These are phyloP conservation scores for Microbotryum lychnidis-dioicae DNA, from an alignment of 1,284 basidiomycete genomes.

Conservation along the genomic window DNA sequence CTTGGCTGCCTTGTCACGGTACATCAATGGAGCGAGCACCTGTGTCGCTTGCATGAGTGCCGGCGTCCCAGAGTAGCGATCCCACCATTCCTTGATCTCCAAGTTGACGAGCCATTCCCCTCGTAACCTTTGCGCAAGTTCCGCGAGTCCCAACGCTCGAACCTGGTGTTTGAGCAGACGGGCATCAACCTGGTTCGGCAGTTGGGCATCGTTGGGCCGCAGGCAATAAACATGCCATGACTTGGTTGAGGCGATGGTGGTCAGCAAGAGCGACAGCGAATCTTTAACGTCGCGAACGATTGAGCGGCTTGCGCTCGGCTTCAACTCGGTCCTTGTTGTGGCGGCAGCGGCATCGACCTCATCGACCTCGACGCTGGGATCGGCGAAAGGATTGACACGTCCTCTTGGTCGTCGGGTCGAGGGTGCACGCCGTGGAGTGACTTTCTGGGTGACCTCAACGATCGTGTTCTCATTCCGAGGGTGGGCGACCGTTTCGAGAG, in stretches of 20 bases:
- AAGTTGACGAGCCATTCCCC: slow-evolving; percentile 72
- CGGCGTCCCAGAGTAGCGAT: slow-evolving; percentile 58
- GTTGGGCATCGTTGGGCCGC: slow-evolving; percentile 87
- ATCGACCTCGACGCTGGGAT: slow-evolving; percentile 23
- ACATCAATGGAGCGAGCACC: slow-evolving; percentile 39
- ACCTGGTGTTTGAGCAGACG: slow-evolving; percentile 87
- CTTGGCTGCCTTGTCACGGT: slow-evolving; percentile 40
- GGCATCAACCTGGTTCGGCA: slow-evolving; percentile 88
- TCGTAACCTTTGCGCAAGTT: slow-evolving; percentile 62
- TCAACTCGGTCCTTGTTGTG: slow-evolving; percentile 18
- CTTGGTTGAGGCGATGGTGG: slow-evolving; percentile 19
- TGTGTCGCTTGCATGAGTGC: slow-evolving; percentile 51
- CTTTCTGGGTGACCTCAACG: slow-evolving; percentile 81
- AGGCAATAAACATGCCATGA: slow-evolving; percentile 87
- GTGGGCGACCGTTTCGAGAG: slow-evolving; percentile 81
- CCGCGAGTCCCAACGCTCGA: slow-evolving; percentile 66
- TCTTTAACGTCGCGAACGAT: slow-evolving; percentile 28
- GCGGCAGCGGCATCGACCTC: slow-evolving; percentile 46
- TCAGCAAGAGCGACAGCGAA: slow-evolving; percentile 20
- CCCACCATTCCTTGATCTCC: slow-evolving; percentile 78
- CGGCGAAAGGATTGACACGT: slow-evolving; percentile 37
- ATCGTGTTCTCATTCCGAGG: slow-evolving; percentile 89
- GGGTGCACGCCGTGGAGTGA: slow-evolving; percentile 85
- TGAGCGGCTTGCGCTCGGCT: slow-evolving; percentile 33
- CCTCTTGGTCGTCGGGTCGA: slow-evolving; percentile 68